Conservation (phyloP, 2,329 filamentous ascomycete genomes). For the Penicillium thymicola region DNA sequence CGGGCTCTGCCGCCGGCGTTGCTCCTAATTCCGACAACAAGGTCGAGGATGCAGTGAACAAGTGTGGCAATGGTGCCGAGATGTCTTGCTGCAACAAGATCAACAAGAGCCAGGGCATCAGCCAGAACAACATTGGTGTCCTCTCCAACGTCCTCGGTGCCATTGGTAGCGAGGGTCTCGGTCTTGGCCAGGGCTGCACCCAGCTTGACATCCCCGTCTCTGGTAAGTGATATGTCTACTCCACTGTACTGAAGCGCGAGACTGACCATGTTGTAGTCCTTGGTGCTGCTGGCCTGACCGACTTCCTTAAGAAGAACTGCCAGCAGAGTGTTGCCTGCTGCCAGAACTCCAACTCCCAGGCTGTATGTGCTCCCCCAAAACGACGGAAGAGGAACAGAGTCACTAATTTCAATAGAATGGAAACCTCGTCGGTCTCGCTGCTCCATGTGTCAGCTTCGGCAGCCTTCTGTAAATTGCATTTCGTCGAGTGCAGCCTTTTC, state of each 20-base stretch:
- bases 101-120: conserved; percentile 23
- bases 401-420: conserved; percentile 21
- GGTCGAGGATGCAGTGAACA: conserved; percentile 18
- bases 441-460: conserved; percentile 33
- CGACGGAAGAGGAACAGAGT: neutral
- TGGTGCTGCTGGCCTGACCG: conserved; percentile 11
- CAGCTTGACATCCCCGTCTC: conserved; percentile 23
- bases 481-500: neutral
- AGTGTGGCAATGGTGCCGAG: conserved; percentile 25
- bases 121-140: conserved; percentile 20
- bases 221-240: conserved; percentile 16
- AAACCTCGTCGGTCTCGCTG: conserved; percentile 28
- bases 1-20: conserved; percentile 1
- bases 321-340: conserved; percentile 33
- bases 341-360: conserved; percentile 24
- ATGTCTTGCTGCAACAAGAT: conserved; percentile 33
- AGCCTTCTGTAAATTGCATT: conserved; percentile 28
- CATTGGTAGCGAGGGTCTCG: conserved; percentile 26
- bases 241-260: neutral
- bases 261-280: conserved; percentile 11
- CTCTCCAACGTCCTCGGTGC: conserved; percentile 26
- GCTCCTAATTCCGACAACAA: conserved; percentile 1
- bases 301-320: conserved; percentile 30
- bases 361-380: conserved; percentile 14
- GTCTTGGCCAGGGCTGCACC: conserved; percentile 32